Evolutionary conservation across 257 asterid genomes (phyloP), one percentile per base, ranked within the genome.

Genomic region (Nicotiana tabacum): DNA sequence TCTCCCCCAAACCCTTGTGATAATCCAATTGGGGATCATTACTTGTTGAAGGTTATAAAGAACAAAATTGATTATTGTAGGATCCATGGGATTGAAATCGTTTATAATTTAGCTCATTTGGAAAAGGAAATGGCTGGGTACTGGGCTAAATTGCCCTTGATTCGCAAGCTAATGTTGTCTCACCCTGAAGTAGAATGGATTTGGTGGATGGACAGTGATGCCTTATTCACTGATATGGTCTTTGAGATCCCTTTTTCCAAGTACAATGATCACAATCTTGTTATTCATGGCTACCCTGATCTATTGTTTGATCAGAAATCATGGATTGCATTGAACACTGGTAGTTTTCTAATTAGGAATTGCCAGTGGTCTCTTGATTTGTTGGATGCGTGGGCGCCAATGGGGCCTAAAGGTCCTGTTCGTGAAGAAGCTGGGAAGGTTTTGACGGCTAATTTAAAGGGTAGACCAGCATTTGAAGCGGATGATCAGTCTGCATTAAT

Each of bases 191-290:
- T 94, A 7, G 98, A 95, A 90, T 95, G 98, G 99, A 86, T 95
- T 79, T 95, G 99, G 99, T 95, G 98, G 99, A 92, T 95, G 97
- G 99, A 93, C 60, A 94, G 96, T 76, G 99, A 95, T 91, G 99
- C 98, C 8, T 30, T 95, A 86, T 95, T 95, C 80, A 92, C 99
- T 6, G 99, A 95, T 51, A 94, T 95, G 97, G 85, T 82, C 8
- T 95, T 95, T 82, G 97, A 91, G 86, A 64, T 95, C 5, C 98
- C 99, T 3, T 81, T 86, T 60, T n/a, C 51, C 4, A 93, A 91
- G 93, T 95, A 95, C 58, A 85, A 88, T 66, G 90, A 88, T 65
- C 58, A 88, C 30, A 95, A 95, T 77, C 77, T 95, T 92, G 97
- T 95, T 53, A 89, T 95, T 39, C 99, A 95, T 78, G 99, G 99